Evolutionary conservation across 352 stramenopile genomes (phyloP), one percentile per base, ranked within the genome.

Genomic region (Pythium inflatum): DNA sequence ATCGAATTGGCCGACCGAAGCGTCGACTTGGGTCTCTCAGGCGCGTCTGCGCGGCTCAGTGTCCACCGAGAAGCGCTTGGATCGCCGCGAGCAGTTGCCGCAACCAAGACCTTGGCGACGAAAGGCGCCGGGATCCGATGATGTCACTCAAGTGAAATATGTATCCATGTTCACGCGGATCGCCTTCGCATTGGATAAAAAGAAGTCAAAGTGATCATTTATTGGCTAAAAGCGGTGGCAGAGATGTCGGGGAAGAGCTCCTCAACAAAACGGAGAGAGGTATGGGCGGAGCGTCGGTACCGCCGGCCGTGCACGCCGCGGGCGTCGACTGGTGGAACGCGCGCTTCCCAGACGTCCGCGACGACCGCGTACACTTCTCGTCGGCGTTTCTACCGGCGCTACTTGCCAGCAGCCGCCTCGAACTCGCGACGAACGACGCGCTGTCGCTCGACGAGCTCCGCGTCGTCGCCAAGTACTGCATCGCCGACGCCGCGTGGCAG

Each of bases 381-480:
- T 25, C 61, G 25, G 48, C 31, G 34, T 85, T 92, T 58, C 82
- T 88, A 46, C 83, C 83, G 24, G 78, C 80, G n/a, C 75, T 92
- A 45, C 57, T 88, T 38, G 65, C 76, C 51, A 61, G 54, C 14
- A 82, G 75, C 31, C 79, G 81, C 31, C 50, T 77, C 30, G 74
- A 78, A 20, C 64, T 70, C 28, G 60, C 83, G 14, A 57, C 75
- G 8, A 46, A 67, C 36, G 64, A 77, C 16, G 68, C 78, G 63
- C 73, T 90, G 25, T 92, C 84, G 41, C 59, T 78, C 60, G 84
- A 89, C 55, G 82, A 90, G 71, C 71, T 90, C 36, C 76, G 77
- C 30, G 71, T 89, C 34, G 57, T 92, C 33, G 70, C 77, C 48
- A 81, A 85, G 60, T 87, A 79, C 51, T 88, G 79, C 69, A 56